phyloP scores from a whole-genome alignment of 495 filamentous ascomycete species.

The Amphirosellinia nigrospora region DNA sequence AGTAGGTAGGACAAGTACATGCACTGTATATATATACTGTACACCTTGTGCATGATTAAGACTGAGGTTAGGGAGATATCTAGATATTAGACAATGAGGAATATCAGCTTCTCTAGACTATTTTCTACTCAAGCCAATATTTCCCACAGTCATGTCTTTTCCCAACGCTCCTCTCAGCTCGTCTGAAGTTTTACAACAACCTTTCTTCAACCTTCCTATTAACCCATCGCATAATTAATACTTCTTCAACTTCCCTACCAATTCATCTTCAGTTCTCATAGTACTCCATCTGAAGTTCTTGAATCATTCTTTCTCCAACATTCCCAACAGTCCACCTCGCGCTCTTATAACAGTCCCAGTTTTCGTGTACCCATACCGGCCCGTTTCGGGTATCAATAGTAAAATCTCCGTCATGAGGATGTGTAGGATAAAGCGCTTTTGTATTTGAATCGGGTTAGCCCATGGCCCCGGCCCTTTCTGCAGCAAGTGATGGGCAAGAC shows the following conservation, averaged over 20 bases:
- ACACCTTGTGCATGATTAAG: background rate
- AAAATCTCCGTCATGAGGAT: background rate
- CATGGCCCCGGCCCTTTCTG: background rate
- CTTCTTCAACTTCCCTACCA: no score
- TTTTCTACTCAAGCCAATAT: no score
- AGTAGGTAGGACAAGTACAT: background rate
- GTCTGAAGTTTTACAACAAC: no score
- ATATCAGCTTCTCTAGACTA: background rate
- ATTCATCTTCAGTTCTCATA: no score
- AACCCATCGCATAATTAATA: no score
- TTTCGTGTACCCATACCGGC: background rate
- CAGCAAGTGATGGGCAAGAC: background rate
- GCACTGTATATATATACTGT: slow-evolving; percentile 1
- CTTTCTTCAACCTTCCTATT: no score
- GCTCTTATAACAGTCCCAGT: background rate
- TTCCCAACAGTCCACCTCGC: background rate
- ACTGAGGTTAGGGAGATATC: background rate
- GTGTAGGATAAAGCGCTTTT: background rate
- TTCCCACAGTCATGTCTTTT: no score
- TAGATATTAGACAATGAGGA: background rate
- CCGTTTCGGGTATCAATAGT: background rate
- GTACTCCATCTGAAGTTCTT: background rate
- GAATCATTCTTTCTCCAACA: background rate
- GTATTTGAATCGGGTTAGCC: background rate
- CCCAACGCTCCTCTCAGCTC: background rate